Conservation (phyloP, 1,284 basidiomycete species). For the Mycena citricolor region DNA sequence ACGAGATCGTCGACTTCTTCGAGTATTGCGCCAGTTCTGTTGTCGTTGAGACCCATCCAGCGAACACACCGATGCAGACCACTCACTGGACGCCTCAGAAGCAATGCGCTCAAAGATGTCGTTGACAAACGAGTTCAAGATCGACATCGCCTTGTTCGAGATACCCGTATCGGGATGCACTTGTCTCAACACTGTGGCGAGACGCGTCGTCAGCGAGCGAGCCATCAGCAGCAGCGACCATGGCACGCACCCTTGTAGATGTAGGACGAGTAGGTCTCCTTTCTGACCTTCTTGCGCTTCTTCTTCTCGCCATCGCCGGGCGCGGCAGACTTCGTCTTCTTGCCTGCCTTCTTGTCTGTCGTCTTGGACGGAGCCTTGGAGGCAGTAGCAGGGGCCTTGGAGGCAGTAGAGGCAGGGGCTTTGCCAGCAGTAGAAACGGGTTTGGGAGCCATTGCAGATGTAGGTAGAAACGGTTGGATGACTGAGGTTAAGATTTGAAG, state of each 20-base stretch:
- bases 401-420: slow-evolving; percentile 79
- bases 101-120: slow-evolving; percentile 95
- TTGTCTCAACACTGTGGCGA: slow-evolving; percentile 71
- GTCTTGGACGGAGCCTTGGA: slow-evolving; percentile 47
- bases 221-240: neutral
- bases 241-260: slow-evolving; percentile 81
- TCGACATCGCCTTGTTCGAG: slow-evolving; percentile 95
- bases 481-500: slow-evolving; percentile 7
- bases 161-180: slow-evolving; percentile 98
- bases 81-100: slow-evolving; percentile 80
- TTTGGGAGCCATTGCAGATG: slow-evolving; percentile 66
- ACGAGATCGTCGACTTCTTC: slow-evolving; percentile 86
- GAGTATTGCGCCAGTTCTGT: slow-evolving; percentile 85
- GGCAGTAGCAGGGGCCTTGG: slow-evolving; percentile 77
- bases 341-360: slow-evolving; percentile 51
- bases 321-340: slow-evolving; percentile 55
- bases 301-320: slow-evolving; percentile 24
- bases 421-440: slow-evolving; percentile 82
- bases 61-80: slow-evolving; percentile 8
- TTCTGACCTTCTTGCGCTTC: slow-evolving; percentile 42
- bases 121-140: slow-evolving; percentile 91
- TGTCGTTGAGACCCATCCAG: slow-evolving; percentile 2
- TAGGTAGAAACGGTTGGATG: neutral
- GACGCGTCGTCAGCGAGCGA: neutral
- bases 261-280: slow-evolving; percentile 93